Base-by-base conservation (phyloP, 2,329 filamentous ascomycete genomes). In the Hypoxylon sp. region DNA sequence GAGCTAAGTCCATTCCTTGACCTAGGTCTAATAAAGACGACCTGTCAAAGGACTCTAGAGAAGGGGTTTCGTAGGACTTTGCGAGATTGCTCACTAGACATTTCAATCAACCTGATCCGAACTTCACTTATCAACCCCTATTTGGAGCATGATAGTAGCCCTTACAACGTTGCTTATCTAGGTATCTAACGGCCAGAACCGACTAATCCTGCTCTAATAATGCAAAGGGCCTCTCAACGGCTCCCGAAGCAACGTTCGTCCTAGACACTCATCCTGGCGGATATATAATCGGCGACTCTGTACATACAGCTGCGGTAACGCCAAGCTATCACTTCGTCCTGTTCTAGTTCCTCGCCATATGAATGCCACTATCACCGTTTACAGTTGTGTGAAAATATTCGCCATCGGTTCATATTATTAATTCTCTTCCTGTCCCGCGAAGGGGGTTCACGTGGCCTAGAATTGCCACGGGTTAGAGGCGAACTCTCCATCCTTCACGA, bases 121-220 rank as follows among this genome's bases (percentile, higher is more conserved):
- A 42, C 24, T 60, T 60, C 39, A 51, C 47, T 48, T 48, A 53
- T 61, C 51, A 50, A 19, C 33, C 53, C 52, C 26, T 46, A 54
- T 42, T 46, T 17, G 31, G 31, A 59, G 48, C 24, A 26, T 50
- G 22, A 33, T 35, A 53, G 22, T 61, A 66, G 57, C 57, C 57
- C 24, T 60, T 66, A 62, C 63, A 66, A 62, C 59, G 63, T 66
- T 66, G 63, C 63, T 39, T 59, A 55, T 42, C 35, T 44, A 19
- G 0, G 29, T 29, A 37, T 61, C 26, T 37, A 44, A 48, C 48
- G 17, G 31, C 26, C 26, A 33, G 29, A 22, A 33, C 44, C 50
- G 17, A 65, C 42, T 54, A 59, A 46, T 26, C 8, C 35, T 31
- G 26, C 17, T 46, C 35, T 14, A 52, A 42, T 63, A 61, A 53